Conservation (phyloP, 768 basidiomycete species). For the Hysterangium stoloniferum region DNA sequence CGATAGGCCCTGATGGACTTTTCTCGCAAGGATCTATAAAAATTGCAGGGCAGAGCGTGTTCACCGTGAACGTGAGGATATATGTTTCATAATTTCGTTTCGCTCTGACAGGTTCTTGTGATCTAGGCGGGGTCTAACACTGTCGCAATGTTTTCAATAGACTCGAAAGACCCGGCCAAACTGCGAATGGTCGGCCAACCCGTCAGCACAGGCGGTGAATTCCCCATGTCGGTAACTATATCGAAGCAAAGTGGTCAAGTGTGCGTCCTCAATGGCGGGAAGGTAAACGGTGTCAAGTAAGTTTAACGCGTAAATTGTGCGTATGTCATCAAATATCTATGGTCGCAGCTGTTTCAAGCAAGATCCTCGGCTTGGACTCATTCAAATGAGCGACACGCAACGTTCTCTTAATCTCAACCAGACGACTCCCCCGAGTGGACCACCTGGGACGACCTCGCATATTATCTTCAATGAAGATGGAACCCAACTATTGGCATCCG, state of each 20-base stretch:
- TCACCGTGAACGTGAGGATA: constrained; percentile 33
- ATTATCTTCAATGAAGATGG: constrained; percentile 17
- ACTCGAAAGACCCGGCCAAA: constrained; percentile 34
- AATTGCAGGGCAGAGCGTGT: constrained; percentile 30
- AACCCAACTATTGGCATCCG: constrained; percentile 15
- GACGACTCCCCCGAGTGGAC: constrained; percentile 18
- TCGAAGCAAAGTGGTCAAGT: constrained; percentile 24
- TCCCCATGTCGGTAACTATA: constrained; percentile 38
- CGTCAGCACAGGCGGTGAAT: constrained; percentile 38
- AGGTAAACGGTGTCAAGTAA: constrained; percentile 28
- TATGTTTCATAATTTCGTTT: constrained; percentile 9
- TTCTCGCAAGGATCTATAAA: constrained; percentile 38
- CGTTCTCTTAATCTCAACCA: constrained; percentile 16
- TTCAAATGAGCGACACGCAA: constrained; percentile 12
- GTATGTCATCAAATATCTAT: not conserved
- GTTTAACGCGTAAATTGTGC: constrained; percentile 13
- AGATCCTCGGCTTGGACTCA: constrained; percentile 15
- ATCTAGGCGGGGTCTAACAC: constrained; percentile 41
- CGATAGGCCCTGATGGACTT: constrained; percentile 30
- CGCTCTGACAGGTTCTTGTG: not conserved
- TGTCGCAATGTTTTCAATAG: constrained; percentile 31
- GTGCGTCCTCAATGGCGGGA: constrained; percentile 32
- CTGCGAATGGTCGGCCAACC: constrained; percentile 37
- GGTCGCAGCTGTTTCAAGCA: constrained; percentile 15
- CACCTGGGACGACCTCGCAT: constrained; percentile 13